phyloP scores from a whole-genome alignment of 345 rosid genomes.

The Linum lewisii region DNA sequence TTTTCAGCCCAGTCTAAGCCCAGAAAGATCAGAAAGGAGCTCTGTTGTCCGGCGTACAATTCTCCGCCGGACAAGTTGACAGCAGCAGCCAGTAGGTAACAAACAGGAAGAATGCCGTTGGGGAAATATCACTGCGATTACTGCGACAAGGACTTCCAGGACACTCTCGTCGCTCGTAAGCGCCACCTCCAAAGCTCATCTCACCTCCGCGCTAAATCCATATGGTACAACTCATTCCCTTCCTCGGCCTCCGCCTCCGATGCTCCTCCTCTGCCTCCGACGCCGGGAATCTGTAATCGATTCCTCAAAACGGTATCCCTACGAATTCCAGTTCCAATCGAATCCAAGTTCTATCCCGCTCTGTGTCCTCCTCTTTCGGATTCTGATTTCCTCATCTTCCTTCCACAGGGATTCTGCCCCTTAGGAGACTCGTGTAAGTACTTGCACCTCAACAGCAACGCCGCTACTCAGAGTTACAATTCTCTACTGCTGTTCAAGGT shows the following conservation, averaged over 20 bases:
- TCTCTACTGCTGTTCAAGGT: constrained; percentile 8
- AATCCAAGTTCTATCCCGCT: not conserved
- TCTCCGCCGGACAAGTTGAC: no score
- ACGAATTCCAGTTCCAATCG: not conserved
- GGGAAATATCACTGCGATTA: constrained; percentile 83
- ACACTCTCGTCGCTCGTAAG: constrained; percentile 59
- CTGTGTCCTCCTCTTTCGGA: not conserved
- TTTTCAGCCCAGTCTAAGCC: no score
- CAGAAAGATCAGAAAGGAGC: no score
- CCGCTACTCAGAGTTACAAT: constrained; percentile 14
- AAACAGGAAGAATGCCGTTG: constrained; percentile 33
- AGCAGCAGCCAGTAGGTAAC: no score
- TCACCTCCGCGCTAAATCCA: constrained; percentile 76
- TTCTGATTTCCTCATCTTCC: not conserved
- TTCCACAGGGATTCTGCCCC: constrained; percentile 55
- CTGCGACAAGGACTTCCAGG: constrained; percentile 90
- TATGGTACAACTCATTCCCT: constrained; percentile 45
- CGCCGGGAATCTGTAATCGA: constrained; percentile 55
- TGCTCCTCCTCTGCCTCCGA: constrained; percentile 10
- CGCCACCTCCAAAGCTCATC: constrained; percentile 78
- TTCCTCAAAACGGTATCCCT: constrained; percentile 42
- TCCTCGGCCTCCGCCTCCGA: not conserved
- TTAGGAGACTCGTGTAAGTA: constrained; percentile 78
- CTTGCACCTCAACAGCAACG: constrained; percentile 26
- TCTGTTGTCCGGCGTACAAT: no score